phyloP scores from a whole-genome alignment of 2,329 filamentous ascomycete genomes.

The Apiospora hydei region DNA sequence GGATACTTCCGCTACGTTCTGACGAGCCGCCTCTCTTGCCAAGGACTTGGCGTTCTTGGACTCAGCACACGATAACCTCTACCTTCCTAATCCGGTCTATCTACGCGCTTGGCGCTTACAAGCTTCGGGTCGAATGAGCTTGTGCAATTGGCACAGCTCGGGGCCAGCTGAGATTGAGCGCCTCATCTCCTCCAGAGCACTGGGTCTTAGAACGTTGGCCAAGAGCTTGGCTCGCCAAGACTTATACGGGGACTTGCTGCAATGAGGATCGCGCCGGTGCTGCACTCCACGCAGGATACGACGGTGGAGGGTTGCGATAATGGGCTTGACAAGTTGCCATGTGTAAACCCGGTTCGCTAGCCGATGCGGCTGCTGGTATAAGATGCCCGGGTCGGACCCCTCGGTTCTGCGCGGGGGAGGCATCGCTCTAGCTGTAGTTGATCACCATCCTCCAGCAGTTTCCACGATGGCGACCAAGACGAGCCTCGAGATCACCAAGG shows the following conservation, averaged over 20 bases:
- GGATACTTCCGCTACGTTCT: background rate
- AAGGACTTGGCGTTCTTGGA: conserved; percentile 22
- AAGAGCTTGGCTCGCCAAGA: background rate
- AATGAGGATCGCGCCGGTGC: background rate
- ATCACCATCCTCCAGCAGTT: background rate
- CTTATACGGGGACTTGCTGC: background rate
- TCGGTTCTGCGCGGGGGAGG: background rate
- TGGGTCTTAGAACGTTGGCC: conserved; percentile 10
- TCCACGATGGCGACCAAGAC: conserved; percentile 19
- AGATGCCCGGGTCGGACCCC: background rate
- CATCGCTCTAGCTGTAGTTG: background rate
- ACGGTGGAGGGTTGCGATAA: background rate
- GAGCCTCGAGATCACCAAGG: conserved; percentile 24
- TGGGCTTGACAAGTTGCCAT: background rate
- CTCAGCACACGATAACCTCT: background rate
- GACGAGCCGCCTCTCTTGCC: conserved; percentile 8
- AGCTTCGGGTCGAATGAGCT: conserved; percentile 20
- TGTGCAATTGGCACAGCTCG: conserved; percentile 7
- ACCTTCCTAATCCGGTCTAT: background rate
- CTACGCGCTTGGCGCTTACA: conserved; percentile 21
- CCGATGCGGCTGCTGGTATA: background rate
- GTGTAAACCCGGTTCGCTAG: background rate
- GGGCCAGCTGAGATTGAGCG: background rate
- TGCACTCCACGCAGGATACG: background rate
- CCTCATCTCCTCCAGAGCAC: background rate